phyloP scores from a whole-genome alignment of 305 asterid genomes.

The Salvia sclarea region DNA sequence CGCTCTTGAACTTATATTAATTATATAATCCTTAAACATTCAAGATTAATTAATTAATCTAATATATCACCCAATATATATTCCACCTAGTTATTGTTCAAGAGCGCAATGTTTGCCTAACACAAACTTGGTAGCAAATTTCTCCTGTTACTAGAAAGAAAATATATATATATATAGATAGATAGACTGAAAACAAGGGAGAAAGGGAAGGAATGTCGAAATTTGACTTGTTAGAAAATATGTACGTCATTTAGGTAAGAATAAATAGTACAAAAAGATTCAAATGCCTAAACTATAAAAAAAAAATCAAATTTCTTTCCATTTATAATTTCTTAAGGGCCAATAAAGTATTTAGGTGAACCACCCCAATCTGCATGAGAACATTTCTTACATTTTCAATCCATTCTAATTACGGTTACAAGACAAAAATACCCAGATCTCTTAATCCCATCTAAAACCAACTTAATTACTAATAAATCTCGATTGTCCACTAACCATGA shows the following conservation, averaged over 20 bases:
- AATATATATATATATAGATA: neutral
- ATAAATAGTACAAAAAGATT: neutral
- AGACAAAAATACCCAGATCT: constrained; percentile 24
- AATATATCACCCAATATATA: too few species aligned
- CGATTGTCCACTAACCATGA: neutral
- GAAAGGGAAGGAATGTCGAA: neutral
- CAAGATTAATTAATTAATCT: too few species aligned
- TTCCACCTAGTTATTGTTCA: too few species aligned
- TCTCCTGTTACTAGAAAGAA: neutral
- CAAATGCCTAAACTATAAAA: neutral
- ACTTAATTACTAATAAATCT: constrained; percentile 4
- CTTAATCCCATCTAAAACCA: neutral
- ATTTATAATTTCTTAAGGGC: constrained; percentile 22
- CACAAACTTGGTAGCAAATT: neutral
- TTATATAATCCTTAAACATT: too few species aligned
- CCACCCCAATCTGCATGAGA: constrained; percentile 32
- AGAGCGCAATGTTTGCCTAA: neutral
- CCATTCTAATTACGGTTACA: constrained; percentile 10
- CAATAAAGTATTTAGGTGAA: constrained; percentile 42
- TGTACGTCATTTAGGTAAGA: neutral
- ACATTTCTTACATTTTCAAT: constrained; percentile 22
- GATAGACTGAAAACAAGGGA: neutral
- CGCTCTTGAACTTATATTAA: neutral
- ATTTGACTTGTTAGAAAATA: neutral
- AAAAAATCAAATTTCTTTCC: neutral